Conservation (phyloP, 2,329 filamentous ascomycete species). For the Hymenotorrendiella dingleyae region DNA sequence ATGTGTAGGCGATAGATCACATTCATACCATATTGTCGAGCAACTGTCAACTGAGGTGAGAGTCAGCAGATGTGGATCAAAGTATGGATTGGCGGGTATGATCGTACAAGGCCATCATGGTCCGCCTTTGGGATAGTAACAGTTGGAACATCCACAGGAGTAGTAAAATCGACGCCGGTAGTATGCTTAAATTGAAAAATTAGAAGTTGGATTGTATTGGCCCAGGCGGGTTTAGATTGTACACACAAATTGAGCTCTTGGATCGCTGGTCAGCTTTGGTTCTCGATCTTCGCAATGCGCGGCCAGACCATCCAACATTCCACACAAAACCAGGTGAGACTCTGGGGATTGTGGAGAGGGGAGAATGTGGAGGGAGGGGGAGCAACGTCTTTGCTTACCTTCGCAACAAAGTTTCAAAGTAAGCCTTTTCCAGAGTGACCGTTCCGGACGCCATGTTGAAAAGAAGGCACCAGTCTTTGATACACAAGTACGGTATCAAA, state of each 20-base stretch:
- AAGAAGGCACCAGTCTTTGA: conserved; percentile 8
- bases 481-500: conserved; percentile 24
- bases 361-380: no score
- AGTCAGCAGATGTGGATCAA: conserved; percentile 8
- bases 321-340: no score
- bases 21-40: conserved; percentile 50
- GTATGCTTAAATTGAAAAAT: conserved; percentile 32
- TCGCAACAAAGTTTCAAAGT: conserved; percentile 56
- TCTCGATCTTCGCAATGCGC: no score
- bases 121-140: conserved; percentile 55
- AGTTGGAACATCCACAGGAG: conserved; percentile 30
- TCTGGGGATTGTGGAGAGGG: not conserved
- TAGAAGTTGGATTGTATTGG: conserved; percentile 2
- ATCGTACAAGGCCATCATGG: conserved; percentile 53
- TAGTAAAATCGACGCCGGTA: conserved; percentile 31
- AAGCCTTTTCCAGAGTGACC: conserved; percentile 53
- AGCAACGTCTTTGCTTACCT: no score
- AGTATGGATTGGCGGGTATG: conserved; percentile 5
- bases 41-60: conserved; percentile 22
- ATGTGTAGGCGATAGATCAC: not conserved
- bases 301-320: conserved; percentile 4
- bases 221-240: conserved; percentile 24
- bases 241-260: conserved; percentile 45
- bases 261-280: conserved; percentile 17
- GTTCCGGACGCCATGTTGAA: conserved; percentile 26